Percentiles rank a stretch among this genome's conserved stretches.
These are phyloP conservation scores for Vigna hirtella DNA, from an alignment of 306 rosid species.

Conservation along the genomic window DNA sequence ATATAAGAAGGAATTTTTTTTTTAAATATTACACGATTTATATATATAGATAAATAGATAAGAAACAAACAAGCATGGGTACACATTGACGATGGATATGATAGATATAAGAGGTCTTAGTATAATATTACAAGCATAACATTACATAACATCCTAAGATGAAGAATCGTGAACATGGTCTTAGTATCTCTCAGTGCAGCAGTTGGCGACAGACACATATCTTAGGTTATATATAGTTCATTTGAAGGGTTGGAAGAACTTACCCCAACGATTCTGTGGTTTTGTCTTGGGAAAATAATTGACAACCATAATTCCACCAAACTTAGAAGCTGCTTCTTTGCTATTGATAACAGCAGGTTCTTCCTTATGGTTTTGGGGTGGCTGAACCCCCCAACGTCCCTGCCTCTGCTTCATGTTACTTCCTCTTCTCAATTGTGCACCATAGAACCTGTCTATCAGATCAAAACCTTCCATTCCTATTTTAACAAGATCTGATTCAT, in stretches of 20 bases:
- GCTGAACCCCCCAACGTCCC: conserved; percentile 22
- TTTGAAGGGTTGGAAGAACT: conserved; percentile 36
- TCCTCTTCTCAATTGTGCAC: conserved; percentile 39
- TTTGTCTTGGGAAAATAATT: conserved; percentile 34
- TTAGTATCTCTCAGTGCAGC: neutral
- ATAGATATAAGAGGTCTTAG: neutral
- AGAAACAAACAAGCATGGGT: neutral
- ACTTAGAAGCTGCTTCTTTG: conserved; percentile 41
- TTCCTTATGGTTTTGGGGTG: conserved; percentile 22
- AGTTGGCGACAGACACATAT: neutral
- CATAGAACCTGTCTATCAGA: conserved; percentile 41
- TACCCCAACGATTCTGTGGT: conserved; percentile 46
- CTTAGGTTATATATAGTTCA: neutral
- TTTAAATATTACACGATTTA: too few species aligned
- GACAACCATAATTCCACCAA: conserved; percentile 41
- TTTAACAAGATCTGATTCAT: conserved; percentile 47
- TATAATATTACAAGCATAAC: neutral
- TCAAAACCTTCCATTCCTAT: conserved; percentile 49
- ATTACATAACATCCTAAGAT: neutral
- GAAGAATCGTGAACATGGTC: neutral
- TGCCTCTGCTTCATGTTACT: conserved; percentile 20
- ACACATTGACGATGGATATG: neutral
- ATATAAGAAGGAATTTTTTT: too few species aligned
- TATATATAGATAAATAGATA: neutral
- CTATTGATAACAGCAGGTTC: conserved; percentile 34